A percentile compares a stretch with the other conserved stretches of the same genome.
Conservation (phyloP, 2,329 filamentous ascomycete genomes). For the Fusarium sp. region DNA sequence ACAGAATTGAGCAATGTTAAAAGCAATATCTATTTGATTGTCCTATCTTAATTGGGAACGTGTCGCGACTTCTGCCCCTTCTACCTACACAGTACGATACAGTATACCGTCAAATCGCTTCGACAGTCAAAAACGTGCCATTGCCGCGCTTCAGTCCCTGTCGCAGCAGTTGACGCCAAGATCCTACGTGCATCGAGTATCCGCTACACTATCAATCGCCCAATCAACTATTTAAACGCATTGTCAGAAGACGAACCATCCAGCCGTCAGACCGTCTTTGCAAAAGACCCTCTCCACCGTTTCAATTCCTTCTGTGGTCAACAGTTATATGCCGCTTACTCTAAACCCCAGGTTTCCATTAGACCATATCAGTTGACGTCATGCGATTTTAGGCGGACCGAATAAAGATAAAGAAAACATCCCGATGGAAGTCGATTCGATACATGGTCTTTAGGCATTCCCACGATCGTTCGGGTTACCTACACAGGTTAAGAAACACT, state of each 20-base stretch:
- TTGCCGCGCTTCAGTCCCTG: constrained; percentile 15
- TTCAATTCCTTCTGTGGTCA: constrained; percentile 2
- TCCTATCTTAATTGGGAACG: not conserved
- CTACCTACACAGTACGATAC: constrained; percentile 25
- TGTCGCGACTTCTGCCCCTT: not conserved
- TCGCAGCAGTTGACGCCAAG: constrained; percentile 2
- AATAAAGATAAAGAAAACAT: constrained; percentile 10
- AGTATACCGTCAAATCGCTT: not conserved
- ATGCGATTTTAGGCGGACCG: constrained; percentile 26
- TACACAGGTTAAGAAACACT: not conserved
- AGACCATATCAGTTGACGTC: constrained; percentile 35
- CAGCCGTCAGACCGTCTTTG: not conserved
- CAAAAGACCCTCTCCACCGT: constrained; percentile 19
- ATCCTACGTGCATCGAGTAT: not conserved
- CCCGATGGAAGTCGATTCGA: not conserved
- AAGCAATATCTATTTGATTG: not conserved
- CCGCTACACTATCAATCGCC: not conserved
- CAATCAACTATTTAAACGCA: not conserved
- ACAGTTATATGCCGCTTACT: not conserved
- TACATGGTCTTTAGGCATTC: not conserved
- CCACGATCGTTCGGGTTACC: constrained; percentile 1
- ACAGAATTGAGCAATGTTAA: not conserved
- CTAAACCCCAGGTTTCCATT: constrained; percentile 16
- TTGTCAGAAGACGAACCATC: not conserved
- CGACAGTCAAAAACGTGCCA: constrained; percentile 34